These are phyloP conservation scores for Acmispon strigosus DNA, from an alignment of 306 rosid genomes.

Conservation along the genomic window DNA sequence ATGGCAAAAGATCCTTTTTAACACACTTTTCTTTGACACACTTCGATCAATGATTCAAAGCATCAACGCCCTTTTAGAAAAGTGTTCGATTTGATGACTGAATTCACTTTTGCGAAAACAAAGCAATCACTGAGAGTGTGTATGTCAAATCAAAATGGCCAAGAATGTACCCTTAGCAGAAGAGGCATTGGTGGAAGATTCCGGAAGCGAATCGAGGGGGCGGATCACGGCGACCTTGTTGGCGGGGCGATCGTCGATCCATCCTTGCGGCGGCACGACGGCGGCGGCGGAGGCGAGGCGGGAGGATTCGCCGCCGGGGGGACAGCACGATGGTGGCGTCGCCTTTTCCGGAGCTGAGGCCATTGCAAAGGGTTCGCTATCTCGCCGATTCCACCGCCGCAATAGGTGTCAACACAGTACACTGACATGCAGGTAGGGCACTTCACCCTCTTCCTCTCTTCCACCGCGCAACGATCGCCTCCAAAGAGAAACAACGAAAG, in stretches of 20 bases:
- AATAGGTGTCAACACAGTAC: constrained; percentile 46
- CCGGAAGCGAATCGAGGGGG: constrained; percentile 36
- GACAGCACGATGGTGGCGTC: constrained; percentile 62
- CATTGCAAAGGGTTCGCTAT: constrained; percentile 75
- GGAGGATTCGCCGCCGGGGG: constrained; percentile 13
- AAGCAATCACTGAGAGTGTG: too few species aligned
- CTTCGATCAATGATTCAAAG: too few species aligned
- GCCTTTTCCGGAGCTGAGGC: constrained; percentile 88
- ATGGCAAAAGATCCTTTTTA: too few species aligned
- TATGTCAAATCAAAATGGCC: too few species aligned
- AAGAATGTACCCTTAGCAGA: constrained; percentile 44
- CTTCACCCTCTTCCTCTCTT: constrained; percentile 19
- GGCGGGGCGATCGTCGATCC: constrained; percentile 34
- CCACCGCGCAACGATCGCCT: constrained; percentile 13
- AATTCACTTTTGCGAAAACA: too few species aligned
- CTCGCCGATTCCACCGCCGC: constrained; percentile 57
- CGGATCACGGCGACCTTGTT: constrained; percentile 52
- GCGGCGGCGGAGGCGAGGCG: constrained; percentile 3
- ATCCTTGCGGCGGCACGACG: constrained; percentile 13
- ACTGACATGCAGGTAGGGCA: constrained; percentile 71
- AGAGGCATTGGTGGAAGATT: constrained; percentile 53
- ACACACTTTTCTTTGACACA: too few species aligned
- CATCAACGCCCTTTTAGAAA: too few species aligned
- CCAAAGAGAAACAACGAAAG: neutral
- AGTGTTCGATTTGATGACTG: too few species aligned